These are phyloP conservation scores for Chalaropsis thielavioides DNA, from an alignment of 2,329 filamentous ascomycete species.

Conservation along the genomic window DNA sequence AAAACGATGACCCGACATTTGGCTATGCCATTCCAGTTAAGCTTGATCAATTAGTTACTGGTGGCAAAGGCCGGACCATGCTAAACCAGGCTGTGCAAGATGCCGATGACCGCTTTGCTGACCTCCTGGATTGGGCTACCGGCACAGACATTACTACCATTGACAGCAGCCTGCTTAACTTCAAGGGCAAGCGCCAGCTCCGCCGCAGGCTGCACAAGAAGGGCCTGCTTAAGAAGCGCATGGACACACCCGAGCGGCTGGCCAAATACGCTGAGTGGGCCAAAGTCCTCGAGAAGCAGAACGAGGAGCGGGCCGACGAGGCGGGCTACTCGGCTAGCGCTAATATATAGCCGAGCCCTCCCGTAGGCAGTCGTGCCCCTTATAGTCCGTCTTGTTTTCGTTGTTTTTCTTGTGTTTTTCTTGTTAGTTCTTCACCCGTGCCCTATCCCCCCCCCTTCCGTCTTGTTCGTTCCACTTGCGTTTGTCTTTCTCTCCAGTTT, in stretches of 20 bases:
- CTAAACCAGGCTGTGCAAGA: constrained; percentile 30
- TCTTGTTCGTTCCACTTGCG: background rate
- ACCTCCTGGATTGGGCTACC: constrained; percentile 32
- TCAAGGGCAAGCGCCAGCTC: constrained; percentile 34
- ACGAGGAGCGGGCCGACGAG: constrained; percentile 26
- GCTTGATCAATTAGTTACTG: constrained; percentile 45
- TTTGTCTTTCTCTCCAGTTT: background rate
- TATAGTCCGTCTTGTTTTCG: background rate
- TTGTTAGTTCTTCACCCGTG: background rate
- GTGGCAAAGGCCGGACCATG: constrained; percentile 33
- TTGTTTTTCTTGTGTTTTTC: constrained; percentile 2
- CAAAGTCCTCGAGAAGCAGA: constrained; percentile 27
- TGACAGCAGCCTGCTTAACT: constrained; percentile 21
- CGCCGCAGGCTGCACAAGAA: constrained; percentile 37
- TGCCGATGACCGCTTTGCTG: constrained; percentile 33
- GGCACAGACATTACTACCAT: constrained; percentile 31
- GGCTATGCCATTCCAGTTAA: constrained; percentile 47
- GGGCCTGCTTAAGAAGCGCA: constrained; percentile 29
- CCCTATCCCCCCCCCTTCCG: background rate
- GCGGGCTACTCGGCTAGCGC: constrained; percentile 22
- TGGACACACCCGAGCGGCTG: constrained; percentile 28
- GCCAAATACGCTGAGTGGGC: constrained; percentile 32
- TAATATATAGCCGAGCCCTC: background rate
- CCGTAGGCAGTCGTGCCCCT: too few species aligned
- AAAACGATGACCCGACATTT: constrained; percentile 43